These are phyloP conservation scores for Ustilago curta DNA, from an alignment of 1,284 basidiomycete species.

Conservation along the genomic window DNA sequence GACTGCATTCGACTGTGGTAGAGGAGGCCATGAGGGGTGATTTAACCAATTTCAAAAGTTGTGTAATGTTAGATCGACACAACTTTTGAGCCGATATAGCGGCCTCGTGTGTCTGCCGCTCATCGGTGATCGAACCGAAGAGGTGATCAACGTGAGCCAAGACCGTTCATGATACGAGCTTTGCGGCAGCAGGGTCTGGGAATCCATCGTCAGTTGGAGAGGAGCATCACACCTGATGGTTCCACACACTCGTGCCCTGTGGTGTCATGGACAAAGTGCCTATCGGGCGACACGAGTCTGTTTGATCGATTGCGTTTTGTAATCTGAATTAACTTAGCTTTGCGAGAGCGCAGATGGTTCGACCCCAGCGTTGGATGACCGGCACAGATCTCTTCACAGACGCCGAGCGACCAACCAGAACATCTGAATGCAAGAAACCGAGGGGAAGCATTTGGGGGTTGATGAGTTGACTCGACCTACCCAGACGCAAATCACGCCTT, in stretches of 20 bases:
- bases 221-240: no score
- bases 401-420: conserved; percentile 13
- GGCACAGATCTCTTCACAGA: not conserved
- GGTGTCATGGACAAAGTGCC: not conserved
- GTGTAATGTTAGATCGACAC: no score
- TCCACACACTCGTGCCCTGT: no score
- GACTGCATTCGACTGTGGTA: not conserved
- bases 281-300: not conserved
- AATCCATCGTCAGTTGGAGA: no score
- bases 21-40: no score
- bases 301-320: not conserved
- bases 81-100: no score
- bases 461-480: conserved; percentile 7
- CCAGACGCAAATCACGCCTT: conserved; percentile 23
- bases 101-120: no score
- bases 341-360: conserved; percentile 1
- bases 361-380: not conserved
- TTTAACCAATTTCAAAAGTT: no score
- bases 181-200: no score
- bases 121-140: no score
- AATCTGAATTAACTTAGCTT: not conserved
- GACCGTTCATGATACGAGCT: no score
- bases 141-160: no score
- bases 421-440: not conserved
- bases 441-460: not conserved